Base-by-base conservation (phyloP, 2,329 filamentous ascomycete species). In the Tolypocladium guangdongense region DNA sequence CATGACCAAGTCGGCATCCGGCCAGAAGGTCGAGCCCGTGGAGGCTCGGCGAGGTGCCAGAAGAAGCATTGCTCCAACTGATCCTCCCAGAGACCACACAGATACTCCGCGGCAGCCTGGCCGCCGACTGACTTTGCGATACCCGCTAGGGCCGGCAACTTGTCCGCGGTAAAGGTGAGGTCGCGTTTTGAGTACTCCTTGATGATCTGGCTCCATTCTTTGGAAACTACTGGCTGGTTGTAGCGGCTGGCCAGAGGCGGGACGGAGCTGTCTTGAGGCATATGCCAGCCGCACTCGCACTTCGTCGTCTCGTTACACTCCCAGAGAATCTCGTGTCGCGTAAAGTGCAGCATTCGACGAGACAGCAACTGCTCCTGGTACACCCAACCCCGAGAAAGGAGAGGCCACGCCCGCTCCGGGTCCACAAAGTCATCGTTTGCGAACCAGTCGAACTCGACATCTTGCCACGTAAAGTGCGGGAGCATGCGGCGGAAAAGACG, bases 291-390 rank as follows among this genome's bases (percentile, higher is more conserved):
- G 38, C 59, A 60, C 47, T 59, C 55, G 36, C 58, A 61, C 7
- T 11, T 41, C 6, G 43, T 50, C 33, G 20, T 8, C 10, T 54
- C 43, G 38, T 45, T 45, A 24, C 59, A 62, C 20, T 59, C 58
- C 53, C 57, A 59, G 24, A 58, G 27, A 0, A 60, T n/a, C 41
- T 63, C 57, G 4, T 56, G 39, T 4, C 36, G 43, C 1, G 53
- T 52, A 46, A 60, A 61, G 51, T 59, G 53, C 8, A 63, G 52
- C 16, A 59, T 56, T 1, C 61, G 55, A 2, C 57, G 56, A 0
- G 59, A 59, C 2, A 60, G 55, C 8, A 59, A 50, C 5, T 56
- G 56, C 32, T 63, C 60, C 33, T 63, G 62, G 35, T 59, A 62
- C 11, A 60, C 55, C 61, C 61, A 61, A 3, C 53, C 55, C 11